These are phyloP conservation scores for Akanthomyces lecanii DNA, from an alignment of 2,329 filamentous ascomycete species.

Conservation along the genomic window DNA sequence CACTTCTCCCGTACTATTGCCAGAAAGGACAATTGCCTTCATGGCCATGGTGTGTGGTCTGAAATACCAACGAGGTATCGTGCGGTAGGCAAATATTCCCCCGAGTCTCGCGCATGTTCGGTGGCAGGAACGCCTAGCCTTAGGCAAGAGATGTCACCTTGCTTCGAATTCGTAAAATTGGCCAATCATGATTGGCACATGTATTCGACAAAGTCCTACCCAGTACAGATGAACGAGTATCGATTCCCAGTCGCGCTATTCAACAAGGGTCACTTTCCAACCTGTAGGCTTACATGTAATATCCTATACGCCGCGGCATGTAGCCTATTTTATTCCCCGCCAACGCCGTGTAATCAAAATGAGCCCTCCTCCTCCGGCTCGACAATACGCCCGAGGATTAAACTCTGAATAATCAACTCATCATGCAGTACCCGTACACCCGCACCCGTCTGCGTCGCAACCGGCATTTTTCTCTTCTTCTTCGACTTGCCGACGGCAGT, in stretches of 20 bases:
- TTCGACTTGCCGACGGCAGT: constrained; percentile 28
- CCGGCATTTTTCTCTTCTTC: constrained; percentile 35
- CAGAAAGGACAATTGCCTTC: too few relatives aligned
- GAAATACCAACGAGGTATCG: too few relatives aligned
- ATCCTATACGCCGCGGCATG: not conserved
- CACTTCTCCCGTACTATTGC: too few relatives aligned
- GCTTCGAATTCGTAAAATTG: too few relatives aligned
- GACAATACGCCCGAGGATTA: constrained; percentile 78
- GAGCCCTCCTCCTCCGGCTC: constrained; percentile 48
- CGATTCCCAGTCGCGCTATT: not conserved
- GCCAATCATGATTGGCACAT: not conserved
- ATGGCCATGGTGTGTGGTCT: too few relatives aligned
- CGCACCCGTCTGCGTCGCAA: constrained; percentile 23
- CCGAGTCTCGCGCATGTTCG: too few relatives aligned
- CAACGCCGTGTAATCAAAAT: constrained; percentile 15
- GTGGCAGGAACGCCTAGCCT: too few relatives aligned
- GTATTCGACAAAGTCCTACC: not conserved
- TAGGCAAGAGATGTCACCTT: too few relatives aligned
- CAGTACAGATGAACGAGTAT: not conserved
- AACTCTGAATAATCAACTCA: constrained; percentile 86
- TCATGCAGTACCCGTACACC: constrained; percentile 68
- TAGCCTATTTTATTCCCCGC: not conserved
- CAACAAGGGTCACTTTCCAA: not conserved
- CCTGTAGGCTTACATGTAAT: not conserved
- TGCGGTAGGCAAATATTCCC: too few relatives aligned